Evolutionary conservation across 345 rosid genomes (phyloP).

Genomic region (Populus ilicifolia): DNA sequence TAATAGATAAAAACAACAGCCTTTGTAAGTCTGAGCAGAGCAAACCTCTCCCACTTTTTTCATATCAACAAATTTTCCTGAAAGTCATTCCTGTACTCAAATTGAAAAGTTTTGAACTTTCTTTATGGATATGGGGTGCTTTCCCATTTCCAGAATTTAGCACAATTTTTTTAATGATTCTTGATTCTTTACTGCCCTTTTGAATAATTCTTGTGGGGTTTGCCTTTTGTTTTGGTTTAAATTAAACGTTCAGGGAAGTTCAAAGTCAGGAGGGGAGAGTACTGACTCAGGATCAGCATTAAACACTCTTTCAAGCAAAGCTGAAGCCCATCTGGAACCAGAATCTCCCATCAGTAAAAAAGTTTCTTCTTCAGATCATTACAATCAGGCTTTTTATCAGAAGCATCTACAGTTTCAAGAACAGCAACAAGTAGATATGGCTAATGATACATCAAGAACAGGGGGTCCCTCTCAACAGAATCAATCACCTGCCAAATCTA

Average conservation of each 20-base stretch:
- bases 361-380: constrained; percentile 37
- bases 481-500: constrained; percentile 47
- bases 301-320: constrained; percentile 66
- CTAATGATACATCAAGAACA: constrained; percentile 46
- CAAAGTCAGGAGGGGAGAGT: constrained; percentile 79
- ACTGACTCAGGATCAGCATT: constrained; percentile 84
- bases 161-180: not conserved
- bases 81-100: not conserved
- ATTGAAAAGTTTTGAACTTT: not conserved
- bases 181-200: constrained; percentile 2
- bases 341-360: constrained; percentile 82
- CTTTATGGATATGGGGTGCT: constrained; percentile 11
- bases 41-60: not conserved
- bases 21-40: not conserved
- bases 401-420: constrained; percentile 33
- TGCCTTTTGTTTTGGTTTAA: not conserved
- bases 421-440: constrained; percentile 36
- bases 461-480: constrained; percentile 42
- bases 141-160: constrained; percentile 3
- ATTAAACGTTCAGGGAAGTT: constrained; percentile 60
- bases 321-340: constrained; percentile 54
- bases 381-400: constrained; percentile 38
- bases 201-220: constrained; percentile 17
- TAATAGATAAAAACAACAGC: not conserved
- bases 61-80: not conserved